Conservation (phyloP, 2,329 filamentous ascomycete species). For the Fusarium proliferatum region DNA sequence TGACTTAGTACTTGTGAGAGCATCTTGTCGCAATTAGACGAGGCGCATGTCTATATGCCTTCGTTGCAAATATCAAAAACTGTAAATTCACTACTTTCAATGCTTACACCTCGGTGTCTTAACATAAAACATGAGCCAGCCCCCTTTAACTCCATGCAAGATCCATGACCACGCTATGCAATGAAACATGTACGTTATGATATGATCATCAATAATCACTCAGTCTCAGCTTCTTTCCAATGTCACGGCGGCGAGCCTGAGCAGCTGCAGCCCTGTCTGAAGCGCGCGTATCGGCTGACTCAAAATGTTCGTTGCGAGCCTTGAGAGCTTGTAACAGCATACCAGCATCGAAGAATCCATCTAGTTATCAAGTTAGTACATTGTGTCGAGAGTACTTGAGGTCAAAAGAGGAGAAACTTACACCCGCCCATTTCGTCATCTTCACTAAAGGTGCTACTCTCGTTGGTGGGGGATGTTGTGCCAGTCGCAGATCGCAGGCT, state of each 20-base stretch:
- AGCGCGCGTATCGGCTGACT: conserved; percentile 62
- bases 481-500: conserved; percentile 56
- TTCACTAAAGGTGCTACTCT: conserved; percentile 79
- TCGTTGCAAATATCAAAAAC: not conserved
- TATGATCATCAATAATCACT: conserved; percentile 70
- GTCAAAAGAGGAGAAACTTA: conserved; percentile 63
- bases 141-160: conserved; percentile 35
- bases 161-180: conserved; percentile 24
- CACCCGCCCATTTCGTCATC: conserved; percentile 93
- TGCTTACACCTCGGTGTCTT: not conserved
- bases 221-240: conserved; percentile 79
- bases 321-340: conserved; percentile 93
- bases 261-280: conserved; percentile 71
- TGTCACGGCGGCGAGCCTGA: conserved; percentile 70
- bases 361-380: conserved; percentile 60
- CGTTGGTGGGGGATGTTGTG: conserved; percentile 71
- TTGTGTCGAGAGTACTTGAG: not conserved
- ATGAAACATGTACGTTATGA: not conserved
- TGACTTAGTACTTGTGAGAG: not conserved
- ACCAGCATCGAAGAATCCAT: conserved; percentile 97
- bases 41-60: not conserved
- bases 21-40: not conserved
- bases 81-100: not conserved
- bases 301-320: conserved; percentile 68
- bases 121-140: conserved; percentile 15